These are phyloP conservation scores for Peniophora sp. DNA, from an alignment of 1,284 basidiomycete genomes.

Conservation along the genomic window DNA sequence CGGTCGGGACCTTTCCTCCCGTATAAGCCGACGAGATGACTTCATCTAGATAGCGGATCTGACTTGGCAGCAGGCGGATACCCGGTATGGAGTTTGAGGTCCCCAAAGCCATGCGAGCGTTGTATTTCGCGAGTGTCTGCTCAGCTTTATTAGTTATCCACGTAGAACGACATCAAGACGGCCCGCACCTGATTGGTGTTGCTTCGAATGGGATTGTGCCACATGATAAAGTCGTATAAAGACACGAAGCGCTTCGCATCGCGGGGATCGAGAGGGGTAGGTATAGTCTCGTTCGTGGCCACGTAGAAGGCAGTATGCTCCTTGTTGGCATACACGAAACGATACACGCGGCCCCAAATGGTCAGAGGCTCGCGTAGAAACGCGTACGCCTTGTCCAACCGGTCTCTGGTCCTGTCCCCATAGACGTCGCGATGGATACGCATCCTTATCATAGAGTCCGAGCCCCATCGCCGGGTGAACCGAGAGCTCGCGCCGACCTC, in stretches of 20 bases:
- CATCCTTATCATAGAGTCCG: slow-evolving; percentile 27
- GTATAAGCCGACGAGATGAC: slow-evolving; percentile 15
- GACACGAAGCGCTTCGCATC: slow-evolving; percentile 7
- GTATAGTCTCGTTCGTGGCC: slow-evolving; percentile 24
- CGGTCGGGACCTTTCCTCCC: slow-evolving; percentile 20
- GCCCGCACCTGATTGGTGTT: slow-evolving; percentile 28
- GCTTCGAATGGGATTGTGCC: slow-evolving; percentile 24
- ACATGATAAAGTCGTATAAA: slow-evolving; percentile 23
- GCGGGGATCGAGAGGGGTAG: not conserved
- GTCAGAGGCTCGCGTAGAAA: slow-evolving; percentile 28
- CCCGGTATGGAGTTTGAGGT: slow-evolving; percentile 34
- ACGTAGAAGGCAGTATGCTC: slow-evolving; percentile 26
- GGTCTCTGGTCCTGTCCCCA: not conserved
- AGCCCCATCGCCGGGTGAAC: slow-evolving; percentile 32
- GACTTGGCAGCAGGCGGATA: slow-evolving; percentile 14
- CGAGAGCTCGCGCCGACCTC: slow-evolving; percentile 27
- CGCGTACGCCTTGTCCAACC: not conserved
- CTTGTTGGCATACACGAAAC: slow-evolving; percentile 31
- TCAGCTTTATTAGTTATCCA: no score
- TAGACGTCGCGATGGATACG: slow-evolving; percentile 18
- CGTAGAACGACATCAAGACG: not conserved
- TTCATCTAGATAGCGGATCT: slow-evolving; percentile 22
- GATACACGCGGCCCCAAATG: slow-evolving; percentile 26
- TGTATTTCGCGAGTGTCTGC: slow-evolving; percentile 34
- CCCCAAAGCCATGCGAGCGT: slow-evolving; percentile 28